phyloP scores from a whole-genome alignment of 495 filamentous ascomycete genomes.

The Aspergillus saccharolyticus region DNA sequence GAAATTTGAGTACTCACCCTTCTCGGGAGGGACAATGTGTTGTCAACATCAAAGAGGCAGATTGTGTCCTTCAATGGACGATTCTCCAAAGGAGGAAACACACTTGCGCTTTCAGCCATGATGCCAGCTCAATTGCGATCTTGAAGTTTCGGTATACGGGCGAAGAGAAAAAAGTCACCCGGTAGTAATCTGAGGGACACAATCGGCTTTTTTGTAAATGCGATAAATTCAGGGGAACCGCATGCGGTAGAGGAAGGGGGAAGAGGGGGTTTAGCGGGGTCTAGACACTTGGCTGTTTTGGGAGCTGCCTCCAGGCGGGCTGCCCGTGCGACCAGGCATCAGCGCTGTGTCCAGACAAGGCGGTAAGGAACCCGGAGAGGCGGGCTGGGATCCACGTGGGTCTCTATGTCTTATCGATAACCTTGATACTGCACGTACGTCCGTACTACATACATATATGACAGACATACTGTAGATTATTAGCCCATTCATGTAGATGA shows the following conservation, averaged over 20 bases:
- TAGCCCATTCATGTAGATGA: no score
- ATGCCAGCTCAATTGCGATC: constrained; percentile 8
- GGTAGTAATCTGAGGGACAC: not conserved
- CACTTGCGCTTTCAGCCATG: constrained; percentile 44
- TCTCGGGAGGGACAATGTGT: constrained; percentile 75
- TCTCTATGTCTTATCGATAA: constrained; percentile 17
- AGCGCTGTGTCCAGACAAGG: not conserved
- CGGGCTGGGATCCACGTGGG: constrained; percentile 1
- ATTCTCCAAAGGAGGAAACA: constrained; percentile 70
- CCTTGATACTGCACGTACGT: not conserved
- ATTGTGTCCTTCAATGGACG: constrained; percentile 87
- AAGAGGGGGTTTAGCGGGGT: constrained; percentile 5
- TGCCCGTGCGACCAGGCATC: constrained; percentile 7
- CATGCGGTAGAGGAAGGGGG: constrained; percentile 31
- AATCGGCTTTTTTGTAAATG: not conserved
- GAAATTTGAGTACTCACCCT: constrained; percentile 52
- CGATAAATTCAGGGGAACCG: constrained; percentile 20
- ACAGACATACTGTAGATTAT: no score
- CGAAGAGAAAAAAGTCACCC: constrained; percentile 5
- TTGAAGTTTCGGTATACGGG: not conserved
- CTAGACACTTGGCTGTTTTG: constrained; percentile 6
- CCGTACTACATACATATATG: no score
- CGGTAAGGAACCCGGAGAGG: not conserved
- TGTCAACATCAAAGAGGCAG: constrained; percentile 90
- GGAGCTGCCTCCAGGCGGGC: not conserved